phyloP scores from a whole-genome alignment of 148 eudicot genomes.

The Rhododendron henanense region DNA sequence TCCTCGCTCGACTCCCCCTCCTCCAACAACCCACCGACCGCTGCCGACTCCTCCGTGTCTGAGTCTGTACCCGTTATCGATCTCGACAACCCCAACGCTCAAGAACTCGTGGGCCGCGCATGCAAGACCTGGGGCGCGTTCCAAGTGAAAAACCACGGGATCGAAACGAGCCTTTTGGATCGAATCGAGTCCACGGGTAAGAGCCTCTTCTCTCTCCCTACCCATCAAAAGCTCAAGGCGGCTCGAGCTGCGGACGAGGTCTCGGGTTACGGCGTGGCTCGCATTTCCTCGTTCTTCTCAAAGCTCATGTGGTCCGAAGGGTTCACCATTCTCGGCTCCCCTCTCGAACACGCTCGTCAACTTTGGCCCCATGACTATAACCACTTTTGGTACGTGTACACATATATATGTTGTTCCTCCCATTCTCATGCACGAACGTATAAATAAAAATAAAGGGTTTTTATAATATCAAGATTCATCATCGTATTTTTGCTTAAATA shows the following conservation, averaged over 20 bases:
- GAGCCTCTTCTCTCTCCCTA: constrained; percentile 57
- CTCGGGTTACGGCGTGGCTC: constrained; percentile 71
- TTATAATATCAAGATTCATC: not conserved
- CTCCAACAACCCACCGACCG: not conserved
- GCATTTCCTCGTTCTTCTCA: constrained; percentile 59
- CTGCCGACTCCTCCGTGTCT: not conserved
- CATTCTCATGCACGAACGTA: not conserved
- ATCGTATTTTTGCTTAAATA: no score
- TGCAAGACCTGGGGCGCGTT: constrained; percentile 81
- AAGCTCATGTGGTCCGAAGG: constrained; percentile 93
- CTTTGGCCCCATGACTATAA: constrained; percentile 79
- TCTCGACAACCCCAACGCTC: constrained; percentile 42
- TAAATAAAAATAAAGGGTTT: no score
- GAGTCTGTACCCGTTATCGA: constrained; percentile 45
- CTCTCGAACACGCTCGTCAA: constrained; percentile 65
- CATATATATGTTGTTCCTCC: not conserved
- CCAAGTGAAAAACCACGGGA: constrained; percentile 59
- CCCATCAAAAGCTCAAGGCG: constrained; percentile 61
- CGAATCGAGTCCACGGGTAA: constrained; percentile 32
- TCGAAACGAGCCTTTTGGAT: constrained; percentile 33
- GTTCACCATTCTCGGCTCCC: constrained; percentile 80
- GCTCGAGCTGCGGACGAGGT: constrained; percentile 44
- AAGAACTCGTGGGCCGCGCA: constrained; percentile 49
- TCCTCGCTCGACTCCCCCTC: not conserved
- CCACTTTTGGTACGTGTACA: constrained; percentile 50